Conservation (phyloP, 768 basidiomycete genomes). For the Lactarius deliciosus region DNA sequence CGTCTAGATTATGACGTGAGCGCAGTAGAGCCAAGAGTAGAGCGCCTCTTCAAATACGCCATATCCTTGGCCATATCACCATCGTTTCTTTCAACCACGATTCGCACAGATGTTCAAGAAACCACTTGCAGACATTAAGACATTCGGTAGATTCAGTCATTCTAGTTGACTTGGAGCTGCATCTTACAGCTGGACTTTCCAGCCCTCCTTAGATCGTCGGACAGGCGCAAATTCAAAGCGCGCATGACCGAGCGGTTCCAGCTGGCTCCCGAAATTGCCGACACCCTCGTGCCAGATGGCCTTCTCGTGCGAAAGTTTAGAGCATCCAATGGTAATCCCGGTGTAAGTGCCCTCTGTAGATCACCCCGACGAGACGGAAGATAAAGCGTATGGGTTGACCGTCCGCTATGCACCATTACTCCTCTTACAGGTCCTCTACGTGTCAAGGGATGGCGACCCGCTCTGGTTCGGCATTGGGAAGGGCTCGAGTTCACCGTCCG, state of each 20-base stretch:
- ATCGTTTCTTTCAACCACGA: too few species aligned
- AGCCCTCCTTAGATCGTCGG: conserved; percentile 71
- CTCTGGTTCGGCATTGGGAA: conserved; percentile 79
- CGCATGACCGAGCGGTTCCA: conserved; percentile 50
- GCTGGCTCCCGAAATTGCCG: conserved; percentile 56
- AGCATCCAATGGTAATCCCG: conserved; percentile 62
- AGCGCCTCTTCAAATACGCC: conserved; percentile 32
- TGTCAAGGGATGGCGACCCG: conserved; percentile 65
- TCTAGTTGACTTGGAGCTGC: not conserved
- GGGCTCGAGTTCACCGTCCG: conserved; percentile 39
- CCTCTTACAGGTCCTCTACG: conserved; percentile 54
- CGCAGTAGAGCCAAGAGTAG: too few species aligned
- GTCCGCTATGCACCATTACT: too few species aligned
- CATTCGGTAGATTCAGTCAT: conserved; percentile 44
- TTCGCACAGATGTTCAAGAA: too few species aligned
- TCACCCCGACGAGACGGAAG: not conserved
- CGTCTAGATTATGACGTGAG: too few species aligned
- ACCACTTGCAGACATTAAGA: conserved; percentile 42
- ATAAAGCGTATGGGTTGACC: not conserved
- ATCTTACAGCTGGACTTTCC: conserved; percentile 6
- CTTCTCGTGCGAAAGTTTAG: conserved; percentile 65
- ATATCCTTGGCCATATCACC: too few species aligned
- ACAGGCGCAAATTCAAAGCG: conserved; percentile 69
- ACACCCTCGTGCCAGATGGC: conserved; percentile 72
- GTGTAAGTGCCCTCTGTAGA: conserved; percentile 46